phyloP scores from a whole-genome alignment of 108 stramenopile species.

The Skeletonema tropicum region DNA sequence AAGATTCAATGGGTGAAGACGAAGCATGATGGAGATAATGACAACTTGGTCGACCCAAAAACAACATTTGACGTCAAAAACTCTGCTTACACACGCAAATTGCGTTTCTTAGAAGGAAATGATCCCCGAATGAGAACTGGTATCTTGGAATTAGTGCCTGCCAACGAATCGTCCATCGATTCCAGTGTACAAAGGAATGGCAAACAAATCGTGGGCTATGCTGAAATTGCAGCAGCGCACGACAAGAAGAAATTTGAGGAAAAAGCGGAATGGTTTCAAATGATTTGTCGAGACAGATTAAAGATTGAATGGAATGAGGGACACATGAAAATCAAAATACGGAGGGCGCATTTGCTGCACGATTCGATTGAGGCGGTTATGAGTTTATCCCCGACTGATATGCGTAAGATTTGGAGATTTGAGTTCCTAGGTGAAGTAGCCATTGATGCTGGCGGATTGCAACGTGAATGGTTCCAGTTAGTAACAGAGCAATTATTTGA shows the following conservation, averaged over 20 bases:
- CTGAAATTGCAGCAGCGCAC: slow-evolving; percentile 69
- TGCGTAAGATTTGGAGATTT: slow-evolving; percentile 92
- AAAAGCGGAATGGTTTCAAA: slow-evolving; percentile 88
- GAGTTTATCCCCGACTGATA: slow-evolving; percentile 83
- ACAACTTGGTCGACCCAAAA: slow-evolving; percentile 11
- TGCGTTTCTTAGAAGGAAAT: slow-evolving; percentile 77
- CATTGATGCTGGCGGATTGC: slow-evolving; percentile 97
- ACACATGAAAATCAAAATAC: slow-evolving; percentile 80
- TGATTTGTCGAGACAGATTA: slow-evolving; percentile 64
- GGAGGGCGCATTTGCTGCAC: slow-evolving; percentile 72
- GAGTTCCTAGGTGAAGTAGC: slow-evolving; percentile 95
- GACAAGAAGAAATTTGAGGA: slow-evolving; percentile 68
- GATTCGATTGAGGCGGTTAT: slow-evolving; percentile 90
- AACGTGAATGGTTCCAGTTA: slow-evolving; percentile 95
- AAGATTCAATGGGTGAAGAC: slow-evolving; percentile 93
- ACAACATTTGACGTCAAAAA: slow-evolving; percentile 69
- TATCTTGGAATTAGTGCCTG: slow-evolving; percentile 61
- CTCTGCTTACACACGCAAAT: slow-evolving; percentile 82
- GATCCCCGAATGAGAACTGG: slow-evolving; percentile 85
- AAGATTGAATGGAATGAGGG: slow-evolving; percentile 85
- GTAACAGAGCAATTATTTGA: slow-evolving; percentile 94
- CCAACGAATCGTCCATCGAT: slow-evolving; percentile 81
- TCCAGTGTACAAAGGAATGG: slow-evolving; percentile 49
- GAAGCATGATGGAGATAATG: slow-evolving; percentile 57
- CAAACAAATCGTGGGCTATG: slow-evolving; percentile 63